These are phyloP conservation scores for Bromus sterilis DNA, from an alignment of 176 grass and related monocot species.

Conservation along the genomic window DNA sequence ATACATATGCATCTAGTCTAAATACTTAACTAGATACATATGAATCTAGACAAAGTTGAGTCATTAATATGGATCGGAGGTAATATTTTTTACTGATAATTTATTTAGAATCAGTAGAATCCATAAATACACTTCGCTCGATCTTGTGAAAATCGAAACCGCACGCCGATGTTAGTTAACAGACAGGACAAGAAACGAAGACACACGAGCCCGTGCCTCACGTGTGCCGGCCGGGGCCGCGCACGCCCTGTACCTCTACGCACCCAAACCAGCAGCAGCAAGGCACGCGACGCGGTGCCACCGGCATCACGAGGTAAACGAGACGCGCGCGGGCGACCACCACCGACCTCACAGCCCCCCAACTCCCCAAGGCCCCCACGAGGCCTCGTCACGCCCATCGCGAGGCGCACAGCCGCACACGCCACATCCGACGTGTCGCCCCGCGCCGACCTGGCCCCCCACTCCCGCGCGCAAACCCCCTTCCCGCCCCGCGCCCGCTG, in stretches of 20 bases:
- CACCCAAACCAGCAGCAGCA: background rate
- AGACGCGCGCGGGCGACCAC: slow-evolving; percentile 15
- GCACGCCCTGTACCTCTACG: background rate
- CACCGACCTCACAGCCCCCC: background rate
- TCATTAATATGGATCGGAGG: too few species aligned
- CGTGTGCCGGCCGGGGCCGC: background rate
- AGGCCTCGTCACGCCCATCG: background rate
- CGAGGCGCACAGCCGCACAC: background rate
- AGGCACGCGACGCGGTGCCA: background rate
- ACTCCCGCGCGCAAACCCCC: background rate
- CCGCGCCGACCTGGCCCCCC: slow-evolving; percentile 3
- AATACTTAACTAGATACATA: too few species aligned
- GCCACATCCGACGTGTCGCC: background rate
- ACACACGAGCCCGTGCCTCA: background rate
- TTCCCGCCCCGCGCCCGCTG: slow-evolving; percentile 37
- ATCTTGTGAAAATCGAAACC: background rate
- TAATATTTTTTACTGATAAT: too few species aligned
- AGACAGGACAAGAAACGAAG: background rate
- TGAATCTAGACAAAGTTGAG: too few species aligned
- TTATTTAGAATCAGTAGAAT: too few species aligned
- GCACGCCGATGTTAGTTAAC: background rate
- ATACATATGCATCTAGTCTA: too few species aligned
- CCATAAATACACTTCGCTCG: too few species aligned
- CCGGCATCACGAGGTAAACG: slow-evolving; percentile 38
- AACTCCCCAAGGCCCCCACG: background rate